A percentile compares a stretch with the other conserved stretches of the same genome.
Conservation (phyloP, 2,329 filamentous ascomycete genomes). For the Emergomyces orientalis region DNA sequence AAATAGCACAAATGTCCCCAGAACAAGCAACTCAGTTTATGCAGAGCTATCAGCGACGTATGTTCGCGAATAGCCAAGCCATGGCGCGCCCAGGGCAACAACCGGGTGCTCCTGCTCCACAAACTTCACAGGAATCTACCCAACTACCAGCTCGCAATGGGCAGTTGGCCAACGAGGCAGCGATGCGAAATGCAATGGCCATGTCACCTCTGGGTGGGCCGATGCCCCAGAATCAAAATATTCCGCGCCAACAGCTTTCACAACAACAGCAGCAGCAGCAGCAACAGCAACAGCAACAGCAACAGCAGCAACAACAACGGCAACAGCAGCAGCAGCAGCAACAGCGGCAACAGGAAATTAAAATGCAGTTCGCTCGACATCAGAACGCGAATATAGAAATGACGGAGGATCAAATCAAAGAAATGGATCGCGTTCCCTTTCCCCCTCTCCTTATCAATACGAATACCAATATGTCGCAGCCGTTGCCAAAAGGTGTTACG, state of each 20-base stretch:
- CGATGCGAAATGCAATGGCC: conserved; percentile 28
- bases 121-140: conserved; percentile 24
- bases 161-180: conserved; percentile 27
- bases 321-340: conserved; percentile 24
- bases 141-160: conserved; percentile 27
- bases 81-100: conserved; percentile 28
- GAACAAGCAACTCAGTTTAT: conserved; percentile 29
- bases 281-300: conserved; percentile 24
- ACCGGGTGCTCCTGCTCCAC: conserved; percentile 23
- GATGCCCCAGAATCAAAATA: conserved; percentile 25
- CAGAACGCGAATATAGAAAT: conserved; percentile 28
- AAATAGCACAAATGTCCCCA: conserved; percentile 27
- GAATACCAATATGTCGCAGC: conserved; percentile 24
- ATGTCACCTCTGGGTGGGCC: conserved; percentile 28
- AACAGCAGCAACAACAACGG: conserved; percentile 24
- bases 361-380: conserved; percentile 18
- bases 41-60: conserved; percentile 27
- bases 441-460: conserved; percentile 29
- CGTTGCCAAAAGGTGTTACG: conserved; percentile 43
- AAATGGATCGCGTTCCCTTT: conserved; percentile 36
- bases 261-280: conserved; percentile 23
- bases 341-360: conserved; percentile 22
- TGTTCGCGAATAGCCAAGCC: conserved; percentile 24
- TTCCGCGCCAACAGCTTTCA: conserved; percentile 26
- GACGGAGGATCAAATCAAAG: conserved; percentile 33